A percentile compares a stretch with the other conserved stretches of the same genome.
phyloP scores from a whole-genome alignment of 2,329 filamentous ascomycete genomes.

The Cryphonectria japonica region DNA sequence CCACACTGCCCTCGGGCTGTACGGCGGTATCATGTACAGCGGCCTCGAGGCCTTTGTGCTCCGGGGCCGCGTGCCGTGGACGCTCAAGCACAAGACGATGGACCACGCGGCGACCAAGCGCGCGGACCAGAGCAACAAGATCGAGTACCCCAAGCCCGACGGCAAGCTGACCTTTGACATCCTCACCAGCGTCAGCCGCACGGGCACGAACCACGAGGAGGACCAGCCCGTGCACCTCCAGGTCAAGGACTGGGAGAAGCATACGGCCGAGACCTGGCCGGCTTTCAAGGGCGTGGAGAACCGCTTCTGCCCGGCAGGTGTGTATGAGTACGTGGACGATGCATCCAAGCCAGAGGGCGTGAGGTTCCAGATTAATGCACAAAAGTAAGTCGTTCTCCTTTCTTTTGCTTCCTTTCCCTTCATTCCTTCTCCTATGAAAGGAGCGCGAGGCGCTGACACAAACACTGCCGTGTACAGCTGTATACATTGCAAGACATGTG shows the following conservation, averaged over 20 bases:
- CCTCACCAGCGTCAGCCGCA: conserved; percentile 90
- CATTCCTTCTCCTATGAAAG: background rate
- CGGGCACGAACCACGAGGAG: conserved; percentile 97
- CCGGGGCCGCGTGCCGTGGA: conserved; percentile 88
- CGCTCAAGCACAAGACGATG: conserved; percentile 77
- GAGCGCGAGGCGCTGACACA: conserved; percentile 35
- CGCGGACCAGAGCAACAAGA: conserved; percentile 81
- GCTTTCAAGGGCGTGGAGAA: conserved; percentile 92
- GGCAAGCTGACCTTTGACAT: conserved; percentile 96
- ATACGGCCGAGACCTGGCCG: conserved; percentile 82
- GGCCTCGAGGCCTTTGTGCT: conserved; percentile 88
- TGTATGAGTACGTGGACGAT: conserved; percentile 98
- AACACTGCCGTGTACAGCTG: conserved; percentile 62
- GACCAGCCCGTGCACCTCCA: conserved; percentile 96
- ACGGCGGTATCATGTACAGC: conserved; percentile 90
- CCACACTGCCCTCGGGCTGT: conserved; percentile 82
- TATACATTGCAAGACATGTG: conserved; percentile 99
- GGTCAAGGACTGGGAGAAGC: conserved; percentile 92
- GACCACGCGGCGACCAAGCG: conserved; percentile 80
- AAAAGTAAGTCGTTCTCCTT: conserved; percentile 73
- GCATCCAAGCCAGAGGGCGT: conserved; percentile 83
- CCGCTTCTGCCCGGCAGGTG: conserved; percentile 93
- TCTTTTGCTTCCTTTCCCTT: background rate
- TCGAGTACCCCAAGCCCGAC: conserved; percentile 96
- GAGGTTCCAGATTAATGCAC: conserved; percentile 94